These are phyloP conservation scores for Camelina sativa DNA, from an alignment of 345 rosid species.

Conservation along the genomic window DNA sequence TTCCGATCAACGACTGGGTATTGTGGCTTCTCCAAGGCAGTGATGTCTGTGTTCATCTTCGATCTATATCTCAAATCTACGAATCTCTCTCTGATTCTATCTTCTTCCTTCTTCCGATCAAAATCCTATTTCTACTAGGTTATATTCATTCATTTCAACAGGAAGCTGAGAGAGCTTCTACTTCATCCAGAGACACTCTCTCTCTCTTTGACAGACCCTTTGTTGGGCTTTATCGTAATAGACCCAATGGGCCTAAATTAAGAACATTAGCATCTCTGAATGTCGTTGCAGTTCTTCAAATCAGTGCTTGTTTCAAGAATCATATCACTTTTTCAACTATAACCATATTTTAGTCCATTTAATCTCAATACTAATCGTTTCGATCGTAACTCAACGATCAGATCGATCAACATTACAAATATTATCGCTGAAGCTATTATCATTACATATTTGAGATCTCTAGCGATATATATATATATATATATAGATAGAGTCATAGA, in stretches of 20 bases:
- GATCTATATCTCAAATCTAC: conserved; percentile 18
- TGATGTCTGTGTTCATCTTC: conserved; percentile 91
- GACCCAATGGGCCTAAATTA: background rate
- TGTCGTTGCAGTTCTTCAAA: background rate
- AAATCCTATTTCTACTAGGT: conserved; percentile 27
- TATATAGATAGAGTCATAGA: too few species aligned
- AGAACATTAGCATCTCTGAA: background rate
- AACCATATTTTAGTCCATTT: background rate
- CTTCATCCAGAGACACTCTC: conserved; percentile 13
- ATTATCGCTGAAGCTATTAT: background rate
- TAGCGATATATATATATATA: too few species aligned
- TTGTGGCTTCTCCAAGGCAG: conserved; percentile 90
- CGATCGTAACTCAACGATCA: background rate
- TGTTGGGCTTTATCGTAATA: conserved; percentile 16
- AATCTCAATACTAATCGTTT: background rate
- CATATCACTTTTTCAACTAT: background rate
- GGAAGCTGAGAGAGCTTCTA: background rate
- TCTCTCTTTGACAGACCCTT: background rate
- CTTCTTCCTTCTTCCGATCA: background rate
- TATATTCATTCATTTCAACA: conserved; percentile 27
- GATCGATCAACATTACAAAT: background rate
- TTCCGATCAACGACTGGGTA: conserved; percentile 86
- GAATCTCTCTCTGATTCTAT: conserved; percentile 13
- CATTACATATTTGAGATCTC: background rate
- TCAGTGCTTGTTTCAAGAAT: background rate